Conservation (phyloP, 169 alveolate genomes). For the Cryptosporidium andersoni region DNA sequence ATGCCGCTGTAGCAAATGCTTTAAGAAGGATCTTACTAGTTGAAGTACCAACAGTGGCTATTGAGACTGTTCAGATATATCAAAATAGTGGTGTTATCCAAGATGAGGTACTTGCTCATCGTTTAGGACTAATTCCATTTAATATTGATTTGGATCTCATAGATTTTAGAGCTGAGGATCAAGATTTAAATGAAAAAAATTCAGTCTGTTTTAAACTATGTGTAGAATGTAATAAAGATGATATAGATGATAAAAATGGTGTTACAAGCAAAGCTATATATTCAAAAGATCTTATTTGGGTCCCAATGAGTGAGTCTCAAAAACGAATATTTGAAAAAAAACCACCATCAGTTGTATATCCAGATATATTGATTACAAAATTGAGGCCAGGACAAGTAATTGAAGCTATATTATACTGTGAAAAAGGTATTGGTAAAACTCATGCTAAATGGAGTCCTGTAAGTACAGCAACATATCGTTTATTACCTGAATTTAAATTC, state of each 20-base stretch:
- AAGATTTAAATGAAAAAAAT: slow-evolving; percentile 79
- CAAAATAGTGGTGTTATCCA: slow-evolving; percentile 92
- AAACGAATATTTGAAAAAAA: slow-evolving; percentile 80
- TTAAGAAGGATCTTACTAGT: slow-evolving; percentile 93
- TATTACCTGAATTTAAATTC: slow-evolving; percentile 85
- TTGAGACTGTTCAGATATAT: slow-evolving; percentile 89
- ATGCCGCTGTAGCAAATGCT: slow-evolving; percentile 94
- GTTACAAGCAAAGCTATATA: slow-evolving; percentile 82
- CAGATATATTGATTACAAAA: slow-evolving; percentile 93
- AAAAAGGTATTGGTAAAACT: slow-evolving; percentile 95
- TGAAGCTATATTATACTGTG: slow-evolving; percentile 90
- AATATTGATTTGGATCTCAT: slow-evolving; percentile 91
- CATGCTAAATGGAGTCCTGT: slow-evolving; percentile 99
- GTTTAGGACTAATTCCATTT: slow-evolving; percentile 97
- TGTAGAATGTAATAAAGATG: slow-evolving; percentile 70
- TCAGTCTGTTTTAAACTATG: slow-evolving; percentile 80
- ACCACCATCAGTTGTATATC: slow-evolving; percentile 92
- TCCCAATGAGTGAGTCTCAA: slow-evolving; percentile 90
- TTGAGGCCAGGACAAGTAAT: slow-evolving; percentile 92
- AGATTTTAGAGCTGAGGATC: slow-evolving; percentile 81
- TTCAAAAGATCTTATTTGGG: slow-evolving; percentile 90
- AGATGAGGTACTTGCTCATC: slow-evolving; percentile 97
- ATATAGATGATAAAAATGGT: slow-evolving; percentile 33
- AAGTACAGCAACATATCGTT: slow-evolving; percentile 96
- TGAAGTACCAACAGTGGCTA: slow-evolving; percentile 96